phyloP scores from a whole-genome alignment of 495 filamentous ascomycete genomes.

The Bryoglossum gracile region DNA sequence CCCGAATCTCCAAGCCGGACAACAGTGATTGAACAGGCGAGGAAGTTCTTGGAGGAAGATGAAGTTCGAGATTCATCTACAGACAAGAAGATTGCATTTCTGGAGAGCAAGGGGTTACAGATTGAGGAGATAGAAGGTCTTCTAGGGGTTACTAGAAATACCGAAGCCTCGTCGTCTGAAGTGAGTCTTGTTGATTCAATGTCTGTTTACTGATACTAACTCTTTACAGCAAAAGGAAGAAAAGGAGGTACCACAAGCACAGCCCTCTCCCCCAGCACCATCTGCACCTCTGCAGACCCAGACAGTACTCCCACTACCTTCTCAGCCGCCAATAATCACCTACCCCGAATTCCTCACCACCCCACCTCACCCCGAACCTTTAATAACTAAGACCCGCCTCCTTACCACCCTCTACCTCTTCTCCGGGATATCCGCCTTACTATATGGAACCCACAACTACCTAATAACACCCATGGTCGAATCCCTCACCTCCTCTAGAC shows the following conservation, averaged over 20 bases:
- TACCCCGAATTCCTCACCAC: conserved; percentile 91
- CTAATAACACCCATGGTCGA: conserved; percentile 78
- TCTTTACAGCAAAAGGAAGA: not conserved
- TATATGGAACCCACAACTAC: conserved; percentile 79
- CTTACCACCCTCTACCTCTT: conserved; percentile 74
- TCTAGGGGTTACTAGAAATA: conserved; percentile 35
- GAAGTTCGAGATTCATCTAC: conserved; percentile 60
- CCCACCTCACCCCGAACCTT: conserved; percentile 50
- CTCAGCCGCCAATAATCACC: conserved; percentile 84
- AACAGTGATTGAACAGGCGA: conserved; percentile 59
- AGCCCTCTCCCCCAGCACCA: conserved; percentile 12
- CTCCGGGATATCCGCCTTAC: conserved; percentile 55
- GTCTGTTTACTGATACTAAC: not conserved
- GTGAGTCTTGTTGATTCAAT: not conserved
- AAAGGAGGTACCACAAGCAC: not conserved
- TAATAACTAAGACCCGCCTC: conserved; percentile 69
- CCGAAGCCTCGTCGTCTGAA: conserved; percentile 15
- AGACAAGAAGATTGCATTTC: conserved; percentile 69
- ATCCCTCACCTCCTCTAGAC: conserved; percentile 66
- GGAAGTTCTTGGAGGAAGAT: conserved; percentile 72
- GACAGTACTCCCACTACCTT: conserved; percentile 25
- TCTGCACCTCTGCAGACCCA: conserved; percentile 3
- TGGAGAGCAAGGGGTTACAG: conserved; percentile 71
- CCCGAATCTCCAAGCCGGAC: conserved; percentile 16
- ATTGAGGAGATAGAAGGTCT: conserved; percentile 61